Percentiles rank a stretch among this genome's conserved stretches.
Evolutionary conservation across 2,329 filamentous ascomycete species (phyloP).

Genomic region (Ascochyta fabae): DNA sequence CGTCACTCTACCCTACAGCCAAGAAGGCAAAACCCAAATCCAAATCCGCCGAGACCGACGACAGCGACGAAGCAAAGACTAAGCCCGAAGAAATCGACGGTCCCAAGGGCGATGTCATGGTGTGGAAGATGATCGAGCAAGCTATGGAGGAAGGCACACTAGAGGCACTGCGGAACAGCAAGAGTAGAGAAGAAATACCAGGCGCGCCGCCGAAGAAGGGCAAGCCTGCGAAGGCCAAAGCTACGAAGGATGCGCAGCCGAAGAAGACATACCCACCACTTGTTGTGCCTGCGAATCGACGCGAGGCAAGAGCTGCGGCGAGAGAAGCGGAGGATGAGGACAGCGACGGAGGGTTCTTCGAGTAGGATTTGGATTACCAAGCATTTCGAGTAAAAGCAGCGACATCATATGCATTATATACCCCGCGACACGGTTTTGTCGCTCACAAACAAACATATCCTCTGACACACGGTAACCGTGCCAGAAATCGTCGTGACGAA

Average conservation of each 20-base stretch:
- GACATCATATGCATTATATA: constrained; percentile 23
- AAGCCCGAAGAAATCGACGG: constrained; percentile 45
- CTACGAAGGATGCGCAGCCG: constrained; percentile 19
- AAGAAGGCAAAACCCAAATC: constrained; percentile 25
- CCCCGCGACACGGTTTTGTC: constrained; percentile 14
- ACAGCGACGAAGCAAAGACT: constrained; percentile 37
- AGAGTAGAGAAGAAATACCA: constrained; percentile 30
- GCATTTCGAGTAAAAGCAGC: background rate
- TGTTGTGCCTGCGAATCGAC: constrained; percentile 21
- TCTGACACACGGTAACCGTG: background rate
- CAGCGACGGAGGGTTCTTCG: constrained; percentile 50
- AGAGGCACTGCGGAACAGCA: constrained; percentile 63
- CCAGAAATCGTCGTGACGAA: background rate
- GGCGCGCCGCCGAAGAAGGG: constrained; percentile 32
- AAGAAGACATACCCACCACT: constrained; percentile 25
- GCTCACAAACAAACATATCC: background rate
- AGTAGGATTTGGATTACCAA: constrained; percentile 22
- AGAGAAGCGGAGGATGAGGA: constrained; percentile 38
- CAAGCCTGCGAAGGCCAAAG: constrained; percentile 21
- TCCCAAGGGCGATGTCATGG: constrained; percentile 59
- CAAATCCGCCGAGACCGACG: constrained; percentile 28
- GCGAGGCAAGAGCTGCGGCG: constrained; percentile 29
- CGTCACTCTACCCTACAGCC: constrained; percentile 59
- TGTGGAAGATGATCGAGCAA: constrained; percentile 73
- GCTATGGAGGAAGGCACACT: constrained; percentile 66